Base-by-base conservation (phyloP, 768 basidiomycete species). In the Albatrellus ellisii region DNA sequence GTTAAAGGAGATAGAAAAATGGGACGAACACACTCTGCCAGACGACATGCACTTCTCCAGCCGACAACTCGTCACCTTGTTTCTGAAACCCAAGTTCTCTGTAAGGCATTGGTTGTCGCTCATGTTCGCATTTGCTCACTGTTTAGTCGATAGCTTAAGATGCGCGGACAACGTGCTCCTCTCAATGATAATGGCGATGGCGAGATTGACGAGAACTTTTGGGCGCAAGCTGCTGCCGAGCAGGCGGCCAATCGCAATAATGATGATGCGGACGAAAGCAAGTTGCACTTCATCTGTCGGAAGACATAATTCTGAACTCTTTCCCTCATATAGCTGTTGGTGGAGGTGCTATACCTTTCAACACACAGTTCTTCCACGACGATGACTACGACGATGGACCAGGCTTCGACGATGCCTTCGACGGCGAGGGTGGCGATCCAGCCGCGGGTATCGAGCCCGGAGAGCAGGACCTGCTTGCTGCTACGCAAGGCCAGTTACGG, bases 31-130 rank as follows among this genome's bases (percentile, higher is more conserved):
- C 50, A 71, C 76, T 6, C 65, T 98, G 33, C 95, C 95, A 1
- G 91, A 97, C 52, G 95, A 99, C 57, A 92, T 94, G 83, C 92
- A 97, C 59, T 99, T 99, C 59, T 84, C 84, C 22, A 88, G 81
- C 55, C 68, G 79, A 49, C 86, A 95, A 52, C 70, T 99, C 10
- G 75, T 99, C 15, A 81, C 90, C 6, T 60, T 99, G 38, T 99
- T 98, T 69, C 60, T 95, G 55, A 99, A 99, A 61, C 94, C 94
- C 26, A 90, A 90, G 57, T 97, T 92, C 56, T 79, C 79, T 42
- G 90, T 97, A 57, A 36, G 84, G 63, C 24, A 33, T 20, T 10
- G 14, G 11, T 2, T 14, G 11, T 40, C 3, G 21, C 32, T 26
- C 20, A 44, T 35, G 20, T 25, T 46, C 34, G n/a, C 18, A 29